phyloP scores from a whole-genome alignment of 2,329 filamentous ascomycete genomes.

The Tolypocladium inflatum region DNA sequence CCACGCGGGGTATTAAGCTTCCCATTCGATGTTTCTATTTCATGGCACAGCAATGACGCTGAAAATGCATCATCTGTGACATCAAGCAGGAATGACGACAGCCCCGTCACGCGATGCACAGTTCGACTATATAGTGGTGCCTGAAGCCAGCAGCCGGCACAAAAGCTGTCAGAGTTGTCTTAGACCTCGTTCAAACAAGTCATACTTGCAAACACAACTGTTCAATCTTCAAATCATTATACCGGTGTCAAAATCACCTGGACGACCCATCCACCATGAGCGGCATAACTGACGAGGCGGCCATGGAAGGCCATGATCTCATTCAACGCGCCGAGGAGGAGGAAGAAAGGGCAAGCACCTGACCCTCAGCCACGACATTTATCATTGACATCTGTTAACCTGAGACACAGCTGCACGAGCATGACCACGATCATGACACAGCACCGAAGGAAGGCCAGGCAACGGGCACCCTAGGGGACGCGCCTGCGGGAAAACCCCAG shows the following conservation, averaged over 20 bases:
- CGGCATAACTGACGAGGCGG: conserved; percentile 19
- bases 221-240: not conserved
- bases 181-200: too few species aligned
- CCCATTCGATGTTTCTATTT: not conserved
- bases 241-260: too few species aligned
- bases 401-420: not conserved
- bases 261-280: not conserved
- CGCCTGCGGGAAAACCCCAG: not conserved
- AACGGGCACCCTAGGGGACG: not conserved
- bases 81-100: not conserved
- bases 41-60: not conserved
- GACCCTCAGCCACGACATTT: not conserved
- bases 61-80: not conserved
- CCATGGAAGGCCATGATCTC: conserved; percentile 21
- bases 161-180: too few species aligned
- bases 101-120: not conserved
- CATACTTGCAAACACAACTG: too few species aligned
- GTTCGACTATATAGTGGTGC: not conserved
- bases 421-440: not conserved
- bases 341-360: conserved; percentile 1
- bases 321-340: conserved; percentile 22
- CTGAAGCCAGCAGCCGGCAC: not conserved
- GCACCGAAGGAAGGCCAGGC: not conserved
- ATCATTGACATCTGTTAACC: not conserved
- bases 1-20: not conserved